phyloP scores from a whole-genome alignment of 164 flowering plant genomes.

The Tetracentron sinense region DNA sequence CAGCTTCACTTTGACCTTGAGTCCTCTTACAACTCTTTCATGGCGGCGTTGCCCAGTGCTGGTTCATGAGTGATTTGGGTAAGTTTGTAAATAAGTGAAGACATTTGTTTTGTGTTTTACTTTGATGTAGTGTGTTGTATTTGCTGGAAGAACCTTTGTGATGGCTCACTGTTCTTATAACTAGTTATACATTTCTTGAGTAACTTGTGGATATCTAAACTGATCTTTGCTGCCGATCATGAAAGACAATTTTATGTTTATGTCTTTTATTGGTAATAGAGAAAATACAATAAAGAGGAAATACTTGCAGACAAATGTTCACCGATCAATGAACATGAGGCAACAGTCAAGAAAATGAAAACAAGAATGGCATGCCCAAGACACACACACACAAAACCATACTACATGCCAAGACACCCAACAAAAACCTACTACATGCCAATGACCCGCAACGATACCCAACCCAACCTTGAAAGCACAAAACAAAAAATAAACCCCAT shows the following conservation, averaged over 20 bases:
- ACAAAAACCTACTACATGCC: too few relatives aligned
- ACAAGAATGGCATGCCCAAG: too few relatives aligned
- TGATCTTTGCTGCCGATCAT: constrained; percentile 1
- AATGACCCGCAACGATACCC: too few relatives aligned
- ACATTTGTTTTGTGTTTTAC: constrained; percentile 1
- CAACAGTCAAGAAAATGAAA: too few relatives aligned
- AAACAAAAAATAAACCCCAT: too few relatives aligned
- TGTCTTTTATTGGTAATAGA: neutral
- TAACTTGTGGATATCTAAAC: neutral
- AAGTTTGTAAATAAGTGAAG: constrained; percentile 30
- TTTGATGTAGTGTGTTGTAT: neutral
- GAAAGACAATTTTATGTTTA: neutral
- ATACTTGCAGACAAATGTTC: too few relatives aligned
- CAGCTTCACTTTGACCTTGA: constrained; percentile 93
- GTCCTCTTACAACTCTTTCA: constrained; percentile 87
- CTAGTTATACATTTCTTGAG: constrained; percentile 3
- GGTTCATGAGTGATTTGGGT: constrained; percentile 45
- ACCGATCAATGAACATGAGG: too few relatives aligned
- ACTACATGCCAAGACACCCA: too few relatives aligned
- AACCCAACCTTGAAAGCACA: too few relatives aligned
- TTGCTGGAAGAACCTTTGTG: constrained; percentile 1
- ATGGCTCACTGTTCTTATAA: constrained; percentile 6
- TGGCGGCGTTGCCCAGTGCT: constrained; percentile 87
- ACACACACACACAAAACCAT: too few relatives aligned
- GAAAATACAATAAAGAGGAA: too few relatives aligned